phyloP scores from a whole-genome alignment of 164 flowering plant genomes.

The Nymphaea thermarum region DNA sequence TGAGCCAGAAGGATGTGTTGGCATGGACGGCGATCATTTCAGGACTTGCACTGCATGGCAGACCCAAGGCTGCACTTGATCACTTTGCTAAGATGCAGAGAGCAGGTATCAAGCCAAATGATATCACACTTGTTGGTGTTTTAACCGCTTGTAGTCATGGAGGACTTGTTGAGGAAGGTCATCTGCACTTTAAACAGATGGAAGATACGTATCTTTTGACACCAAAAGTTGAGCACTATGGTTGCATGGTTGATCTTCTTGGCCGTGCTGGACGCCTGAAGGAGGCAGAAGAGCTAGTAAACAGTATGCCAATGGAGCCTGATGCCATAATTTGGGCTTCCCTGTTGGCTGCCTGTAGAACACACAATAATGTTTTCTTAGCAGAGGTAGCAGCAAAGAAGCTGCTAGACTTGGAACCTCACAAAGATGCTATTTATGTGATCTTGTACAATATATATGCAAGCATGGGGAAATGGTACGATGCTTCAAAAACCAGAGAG shows the following conservation, averaged over 20 bases:
- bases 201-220: constrained; percentile 11
- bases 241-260: constrained; percentile 30
- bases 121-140: constrained; percentile 22
- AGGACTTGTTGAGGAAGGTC: constrained; percentile 22
- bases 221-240: constrained; percentile 30
- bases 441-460: constrained; percentile 17
- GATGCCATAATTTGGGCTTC: constrained; percentile 12
- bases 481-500: constrained; percentile 8
- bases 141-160: constrained; percentile 30
- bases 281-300: constrained; percentile 9
- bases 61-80: constrained; percentile 15
- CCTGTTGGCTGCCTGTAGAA: constrained; percentile 14
- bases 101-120: constrained; percentile 18
- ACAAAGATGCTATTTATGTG: constrained; percentile 12
- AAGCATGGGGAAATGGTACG: constrained; percentile 8
- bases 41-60: constrained; percentile 30
- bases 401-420: constrained; percentile 13
- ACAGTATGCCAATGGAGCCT: constrained; percentile 13
- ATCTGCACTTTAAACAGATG: constrained; percentile 13
- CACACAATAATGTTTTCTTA: constrained; percentile 3
- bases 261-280: constrained; percentile 19
- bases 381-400: constrained; percentile 11
- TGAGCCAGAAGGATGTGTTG: constrained; percentile 15
- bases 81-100: constrained; percentile 16
- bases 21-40: constrained; percentile 29